phyloP scores from a whole-genome alignment of 345 rosid species.

The Nasturtium officinale region DNA sequence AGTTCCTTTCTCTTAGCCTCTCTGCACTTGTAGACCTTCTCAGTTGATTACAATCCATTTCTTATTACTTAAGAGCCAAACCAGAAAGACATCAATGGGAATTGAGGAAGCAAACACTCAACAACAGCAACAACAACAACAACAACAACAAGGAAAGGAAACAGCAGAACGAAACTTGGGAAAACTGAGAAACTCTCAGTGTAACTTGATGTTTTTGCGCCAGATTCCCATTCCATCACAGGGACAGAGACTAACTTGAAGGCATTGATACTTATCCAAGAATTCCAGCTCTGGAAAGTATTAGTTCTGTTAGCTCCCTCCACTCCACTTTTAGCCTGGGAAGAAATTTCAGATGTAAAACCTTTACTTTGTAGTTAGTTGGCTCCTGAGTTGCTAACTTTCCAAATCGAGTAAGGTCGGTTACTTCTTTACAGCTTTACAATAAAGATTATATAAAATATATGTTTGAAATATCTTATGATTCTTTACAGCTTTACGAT shows the following conservation, averaged over 20 bases:
- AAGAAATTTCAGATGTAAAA: constrained; percentile 42
- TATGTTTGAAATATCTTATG: not conserved
- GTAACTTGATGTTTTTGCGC: not conserved
- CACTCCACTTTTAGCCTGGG: constrained; percentile 40
- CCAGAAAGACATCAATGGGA: constrained; percentile 26
- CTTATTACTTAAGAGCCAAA: constrained; percentile 14
- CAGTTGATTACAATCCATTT: not conserved
- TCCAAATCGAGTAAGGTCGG: constrained; percentile 23
- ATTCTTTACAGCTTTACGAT: not conserved
- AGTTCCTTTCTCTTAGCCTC: not conserved
- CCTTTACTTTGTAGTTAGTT: not conserved
- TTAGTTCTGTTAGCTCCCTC: not conserved
- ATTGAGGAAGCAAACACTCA: constrained; percentile 15
- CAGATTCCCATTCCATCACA: constrained; percentile 39
- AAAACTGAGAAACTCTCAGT: not conserved
- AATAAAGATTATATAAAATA: not conserved
- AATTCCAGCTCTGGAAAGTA: constrained; percentile 29
- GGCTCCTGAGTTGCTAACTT: not conserved
- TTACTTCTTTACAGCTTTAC: constrained; percentile 46
- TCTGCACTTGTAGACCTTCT: not conserved
- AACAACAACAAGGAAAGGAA: not conserved
- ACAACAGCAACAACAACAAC: too few species aligned
- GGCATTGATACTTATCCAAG: constrained; percentile 40
- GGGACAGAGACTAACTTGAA: constrained; percentile 42
- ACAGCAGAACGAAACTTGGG: not conserved